Evolutionary conservation across 805 yeast genomes (phyloP).

Genomic region (Komagataella pastoris): DNA sequence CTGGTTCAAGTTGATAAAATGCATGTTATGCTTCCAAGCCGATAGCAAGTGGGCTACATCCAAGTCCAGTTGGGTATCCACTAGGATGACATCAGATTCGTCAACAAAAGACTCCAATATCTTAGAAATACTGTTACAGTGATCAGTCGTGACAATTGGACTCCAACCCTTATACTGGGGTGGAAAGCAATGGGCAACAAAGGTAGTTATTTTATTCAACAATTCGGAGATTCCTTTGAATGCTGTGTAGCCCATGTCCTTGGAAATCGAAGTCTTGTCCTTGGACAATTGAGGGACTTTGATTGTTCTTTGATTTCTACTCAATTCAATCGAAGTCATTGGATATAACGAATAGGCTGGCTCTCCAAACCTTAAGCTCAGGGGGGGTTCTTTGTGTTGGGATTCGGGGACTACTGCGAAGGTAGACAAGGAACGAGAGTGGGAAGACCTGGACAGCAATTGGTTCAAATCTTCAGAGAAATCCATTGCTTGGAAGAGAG

Average conservation of each 20-base stretch:
- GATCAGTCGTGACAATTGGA: neutral
- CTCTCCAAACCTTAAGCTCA: neutral
- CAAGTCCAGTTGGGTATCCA: neutral
- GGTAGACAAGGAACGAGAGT: neutral
- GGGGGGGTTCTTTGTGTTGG: neutral
- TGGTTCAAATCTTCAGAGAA: neutral
- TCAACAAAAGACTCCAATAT: neutral
- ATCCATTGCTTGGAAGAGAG: neutral
- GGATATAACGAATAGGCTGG: neutral
- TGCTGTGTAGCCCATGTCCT: neutral
- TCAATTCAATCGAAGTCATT: neutral
- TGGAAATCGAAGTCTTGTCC: neutral
- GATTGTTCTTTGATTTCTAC: neutral
- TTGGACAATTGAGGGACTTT: neutral
- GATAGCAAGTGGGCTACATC: neutral
- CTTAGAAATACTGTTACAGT: neutral
- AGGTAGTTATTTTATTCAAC: neutral
- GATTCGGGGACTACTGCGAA: neutral
- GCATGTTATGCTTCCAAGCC: neutral
- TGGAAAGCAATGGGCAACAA: neutral
- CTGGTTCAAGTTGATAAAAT: neutral
- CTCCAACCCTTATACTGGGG: neutral
- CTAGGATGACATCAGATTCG: neutral
- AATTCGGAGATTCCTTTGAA: neutral
- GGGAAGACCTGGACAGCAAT: neutral